Base-by-base conservation (phyloP, 148 eudicot species). In the Diospyros lotus region DNA sequence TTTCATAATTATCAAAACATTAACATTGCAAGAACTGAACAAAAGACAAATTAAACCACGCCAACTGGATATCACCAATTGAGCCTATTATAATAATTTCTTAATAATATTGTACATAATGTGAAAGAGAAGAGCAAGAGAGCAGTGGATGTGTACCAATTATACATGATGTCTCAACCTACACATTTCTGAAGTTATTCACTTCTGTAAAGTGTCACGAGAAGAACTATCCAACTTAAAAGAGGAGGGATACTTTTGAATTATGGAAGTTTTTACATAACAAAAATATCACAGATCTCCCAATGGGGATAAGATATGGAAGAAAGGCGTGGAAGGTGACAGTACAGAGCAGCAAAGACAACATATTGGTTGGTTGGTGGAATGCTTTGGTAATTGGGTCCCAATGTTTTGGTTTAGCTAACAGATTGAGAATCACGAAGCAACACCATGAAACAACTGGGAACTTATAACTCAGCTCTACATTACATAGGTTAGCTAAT, bases 161-260 rank as follows among this genome's bases (percentile, higher is more conserved):
- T 28, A 28, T 28, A 28, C 28, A 28, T 28, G 28, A 4, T 65
- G 15, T n/a, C 46, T 48, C 41, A 45, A 63, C 13, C 41, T 39
- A 40, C 41, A 50, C 61, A n/a, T 77, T 63, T 6, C n/a, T 54
- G 40, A 39, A 12, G 41, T 45, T 5, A 58, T 56, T 71, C 72
- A 2, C 59, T 65, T 72, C 76, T 66, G 65, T 77, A 71, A 72
- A 76, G 79, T 71, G 53, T 65, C 71, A 78, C 76, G 66, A 43
- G 71, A 78, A 73, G 2, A 40, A 59, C 63, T 59, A 3, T 53
- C 63, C 45, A 64, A 12, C 51, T 53, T 28, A 53, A 61, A 73
- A 58, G 18, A 73, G 8, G 38, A 52, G 44, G 10, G 41, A 58
- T 17, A 42, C 68, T 50, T 43, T 55, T 40, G 63, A 54, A 28